phyloP scores from a whole-genome alignment of 306 rosid species.

The Trifolium repens region DNA sequence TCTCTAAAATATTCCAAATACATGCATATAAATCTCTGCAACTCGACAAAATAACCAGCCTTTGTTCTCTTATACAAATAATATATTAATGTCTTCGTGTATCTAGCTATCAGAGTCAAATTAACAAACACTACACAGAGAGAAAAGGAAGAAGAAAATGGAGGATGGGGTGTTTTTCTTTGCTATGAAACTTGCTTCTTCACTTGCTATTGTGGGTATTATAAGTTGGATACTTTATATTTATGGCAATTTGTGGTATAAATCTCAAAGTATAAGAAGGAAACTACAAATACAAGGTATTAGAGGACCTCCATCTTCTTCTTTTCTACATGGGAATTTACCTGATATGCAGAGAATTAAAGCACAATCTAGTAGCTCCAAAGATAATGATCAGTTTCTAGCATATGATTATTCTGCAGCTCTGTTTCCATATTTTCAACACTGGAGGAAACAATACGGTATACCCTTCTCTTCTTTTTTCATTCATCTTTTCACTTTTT shows the following conservation, averaged over 20 bases:
- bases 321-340: conserved; percentile 68
- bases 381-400: conserved; percentile 50
- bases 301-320: conserved; percentile 80
- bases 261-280: conserved; percentile 57
- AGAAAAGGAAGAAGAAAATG: conserved; percentile 1
- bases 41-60: conserved; percentile 18
- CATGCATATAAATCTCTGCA: conserved; percentile 9
- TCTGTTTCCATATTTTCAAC: conserved; percentile 85
- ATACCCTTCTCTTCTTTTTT: conserved; percentile 16
- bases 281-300: conserved; percentile 73
- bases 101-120: not conserved
- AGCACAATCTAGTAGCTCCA: conserved; percentile 42
- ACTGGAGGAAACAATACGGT: conserved; percentile 92
- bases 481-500: not conserved
- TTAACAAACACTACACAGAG: not conserved
- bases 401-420: conserved; percentile 79
- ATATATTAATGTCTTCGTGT: not conserved
- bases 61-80: conserved; percentile 12
- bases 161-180: conserved; percentile 39
- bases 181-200: conserved; percentile 42
- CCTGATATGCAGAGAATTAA: conserved; percentile 81
- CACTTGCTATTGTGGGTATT: conserved; percentile 44
- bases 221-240: conserved; percentile 46
- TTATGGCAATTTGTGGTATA: conserved; percentile 55
- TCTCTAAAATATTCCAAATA: not conserved